Evolutionary conservation across 345 rosid genomes (phyloP).

Genomic region (Eucalyptus paniculata): DNA sequence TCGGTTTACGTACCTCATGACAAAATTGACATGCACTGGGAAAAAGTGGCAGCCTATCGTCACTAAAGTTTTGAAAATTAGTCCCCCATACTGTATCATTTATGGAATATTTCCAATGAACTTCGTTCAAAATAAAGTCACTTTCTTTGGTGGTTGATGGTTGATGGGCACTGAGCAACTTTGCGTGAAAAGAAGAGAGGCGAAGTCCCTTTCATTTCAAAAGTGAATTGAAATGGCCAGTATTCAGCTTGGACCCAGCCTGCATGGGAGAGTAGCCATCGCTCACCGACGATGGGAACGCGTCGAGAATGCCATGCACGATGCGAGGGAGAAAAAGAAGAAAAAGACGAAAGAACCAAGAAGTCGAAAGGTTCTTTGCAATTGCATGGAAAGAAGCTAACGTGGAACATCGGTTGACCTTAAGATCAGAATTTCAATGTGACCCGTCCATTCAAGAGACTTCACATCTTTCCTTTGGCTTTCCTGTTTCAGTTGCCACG

Average conservation of each 20-base stretch:
- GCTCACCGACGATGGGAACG: not conserved
- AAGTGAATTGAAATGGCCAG: not conserved
- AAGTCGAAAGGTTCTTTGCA: not conserved
- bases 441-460: not conserved
- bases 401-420: not conserved
- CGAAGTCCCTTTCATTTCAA: not conserved
- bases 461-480: not conserved
- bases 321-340: not conserved
- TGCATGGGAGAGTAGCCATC: not conserved
- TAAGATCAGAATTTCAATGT: not conserved
- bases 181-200: not conserved
- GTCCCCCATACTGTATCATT: not conserved
- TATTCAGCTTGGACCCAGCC: not conserved
- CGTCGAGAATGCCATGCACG: not conserved
- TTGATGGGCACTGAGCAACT: not conserved
- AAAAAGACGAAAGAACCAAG: not conserved
- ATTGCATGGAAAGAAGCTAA: not conserved
- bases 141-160: not conserved
- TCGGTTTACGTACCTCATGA: not conserved
- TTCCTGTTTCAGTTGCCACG: not conserved
- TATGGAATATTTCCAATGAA: not conserved
- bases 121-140: not conserved
- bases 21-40: not conserved
- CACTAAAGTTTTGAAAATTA: not conserved
- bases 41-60: not conserved